Evolutionary conservation across 192 early-diverging fungal genomes (phyloP), one percentile per base, ranked within the genome.

Genomic region (Spizellomyces sp.): DNA sequence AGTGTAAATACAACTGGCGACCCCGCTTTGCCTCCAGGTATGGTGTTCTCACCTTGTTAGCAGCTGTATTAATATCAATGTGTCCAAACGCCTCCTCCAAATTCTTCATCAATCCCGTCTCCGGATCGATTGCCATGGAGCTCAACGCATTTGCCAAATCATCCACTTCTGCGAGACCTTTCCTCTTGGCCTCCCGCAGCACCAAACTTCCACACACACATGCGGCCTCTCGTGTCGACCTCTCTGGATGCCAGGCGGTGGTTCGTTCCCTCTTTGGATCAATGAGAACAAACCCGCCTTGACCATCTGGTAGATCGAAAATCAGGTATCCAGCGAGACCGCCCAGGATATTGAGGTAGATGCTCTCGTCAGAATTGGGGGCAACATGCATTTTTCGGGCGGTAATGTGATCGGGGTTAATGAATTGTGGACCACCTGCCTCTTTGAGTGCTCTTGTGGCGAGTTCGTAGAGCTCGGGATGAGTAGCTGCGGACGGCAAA

Each of bases 161-260:
- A 41, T 72, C 70, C 9, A 72, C 70, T 41, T 72, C 70, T n/a
- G 17, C 27, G 12, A 64, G 41, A 8, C 70, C 70, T 15, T 47
- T 27, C 48, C 57, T 72, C 43, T 72, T 72, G 22, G 70, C 61
- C 15, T 72, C 70, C 19, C 70, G 61, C 48, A 72, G 62, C 17
- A 72, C 70, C 2, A 72, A 62, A n/a, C 27, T 44, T 5, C 70
- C 70, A 36, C 70, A 72, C 46, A 72, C 70, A 45, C 70, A 72
- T 9, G 70, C 70, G 36, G 70, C 70, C 45, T 72, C 70, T 36
- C 70, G 22, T 14, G 62, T 72, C 10, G 21, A n/a, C 50, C 48
- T 63, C 1, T 64, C 52, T 6, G 70, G 70, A 45, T 72, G 70
- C 70, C 70, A 72, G 15, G 70, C 70, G n/a, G 70, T 72, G 15